phyloP scores from a whole-genome alignment of 441 rosid species.

The Populus tomentosa region DNA sequence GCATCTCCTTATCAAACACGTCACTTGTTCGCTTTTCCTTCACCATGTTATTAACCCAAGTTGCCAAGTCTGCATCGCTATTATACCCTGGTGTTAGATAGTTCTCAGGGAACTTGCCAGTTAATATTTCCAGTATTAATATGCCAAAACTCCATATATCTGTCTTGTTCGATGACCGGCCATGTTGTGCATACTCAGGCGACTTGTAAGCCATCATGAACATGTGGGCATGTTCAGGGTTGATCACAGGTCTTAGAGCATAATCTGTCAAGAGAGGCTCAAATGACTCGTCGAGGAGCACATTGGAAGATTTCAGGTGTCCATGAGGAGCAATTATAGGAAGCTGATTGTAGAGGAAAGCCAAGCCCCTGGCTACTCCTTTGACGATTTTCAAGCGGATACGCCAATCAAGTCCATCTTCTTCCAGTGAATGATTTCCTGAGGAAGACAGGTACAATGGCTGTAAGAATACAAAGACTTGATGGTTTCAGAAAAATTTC shows the following conservation, averaged over 20 bases:
- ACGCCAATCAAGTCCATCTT: constrained; percentile 65
- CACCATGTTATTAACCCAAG: constrained; percentile 68
- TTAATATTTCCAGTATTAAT: constrained; percentile 64
- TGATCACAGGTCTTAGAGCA: constrained; percentile 64
- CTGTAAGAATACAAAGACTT: background rate
- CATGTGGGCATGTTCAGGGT: constrained; percentile 57
- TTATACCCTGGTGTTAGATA: constrained; percentile 52
- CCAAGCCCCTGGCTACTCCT: constrained; percentile 75
- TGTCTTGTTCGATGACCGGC: constrained; percentile 52
- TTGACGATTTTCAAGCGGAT: constrained; percentile 62
- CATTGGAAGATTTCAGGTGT: constrained; percentile 92
- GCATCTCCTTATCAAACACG: constrained; percentile 78
- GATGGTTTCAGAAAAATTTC: background rate
- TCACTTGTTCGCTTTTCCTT: constrained; percentile 49
- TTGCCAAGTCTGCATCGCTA: constrained; percentile 41
- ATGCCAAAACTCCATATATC: constrained; percentile 91
- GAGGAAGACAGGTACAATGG: constrained; percentile 1
- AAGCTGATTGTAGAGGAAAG: constrained; percentile 64
- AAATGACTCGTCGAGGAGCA: constrained; percentile 49
- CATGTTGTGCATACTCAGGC: constrained; percentile 54
- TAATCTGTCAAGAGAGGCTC: constrained; percentile 79
- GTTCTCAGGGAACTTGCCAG: constrained; percentile 74
- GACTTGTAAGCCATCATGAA: constrained; percentile 79
- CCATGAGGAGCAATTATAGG: constrained; percentile 75
- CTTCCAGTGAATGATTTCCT: constrained; percentile 58